A percentile compares a stretch with the other conserved stretches of the same genome.
phyloP scores from a whole-genome alignment of 768 basidiomycete species.

The Sarcodon aspratus region DNA sequence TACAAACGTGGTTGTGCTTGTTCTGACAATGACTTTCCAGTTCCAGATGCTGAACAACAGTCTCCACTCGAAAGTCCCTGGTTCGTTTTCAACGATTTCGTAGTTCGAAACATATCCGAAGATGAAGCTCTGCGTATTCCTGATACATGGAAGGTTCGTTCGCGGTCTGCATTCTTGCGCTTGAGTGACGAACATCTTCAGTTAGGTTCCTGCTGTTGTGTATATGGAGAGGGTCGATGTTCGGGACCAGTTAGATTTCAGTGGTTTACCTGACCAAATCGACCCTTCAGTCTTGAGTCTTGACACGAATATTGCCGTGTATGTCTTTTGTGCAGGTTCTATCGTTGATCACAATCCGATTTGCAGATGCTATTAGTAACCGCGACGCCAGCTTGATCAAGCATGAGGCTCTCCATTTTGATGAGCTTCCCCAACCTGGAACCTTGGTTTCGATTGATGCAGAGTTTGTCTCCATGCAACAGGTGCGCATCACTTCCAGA shows the following conservation, averaged over 20 bases:
- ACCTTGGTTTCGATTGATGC: slow-evolving; percentile 93
- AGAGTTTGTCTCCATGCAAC: slow-evolving; percentile 96
- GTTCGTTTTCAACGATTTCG: slow-evolving; percentile 97
- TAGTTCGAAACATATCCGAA: slow-evolving; percentile 75
- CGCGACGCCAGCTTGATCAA: slow-evolving; percentile 64
- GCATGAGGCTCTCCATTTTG: slow-evolving; percentile 58
- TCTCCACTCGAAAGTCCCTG: slow-evolving; percentile 44
- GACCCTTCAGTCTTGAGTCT: slow-evolving; percentile 69
- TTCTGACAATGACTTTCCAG: slow-evolving; percentile 21
- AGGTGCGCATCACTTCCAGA: slow-evolving; percentile 30
- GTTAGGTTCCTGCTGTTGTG: slow-evolving; percentile 77
- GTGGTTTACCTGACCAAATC: slow-evolving; percentile 47
- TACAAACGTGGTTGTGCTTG: neutral
- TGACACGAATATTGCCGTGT: slow-evolving; percentile 87
- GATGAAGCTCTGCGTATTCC: slow-evolving; percentile 83
- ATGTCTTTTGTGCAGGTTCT: slow-evolving; percentile 13
- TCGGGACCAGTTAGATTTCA: slow-evolving; percentile 46
- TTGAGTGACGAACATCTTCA: too few relatives aligned
- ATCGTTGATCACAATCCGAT: neutral
- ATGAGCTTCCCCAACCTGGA: slow-evolving; percentile 78
- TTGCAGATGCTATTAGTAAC: slow-evolving; percentile 35
- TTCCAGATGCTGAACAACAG: slow-evolving; percentile 51
- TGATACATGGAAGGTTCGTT: slow-evolving; percentile 83
- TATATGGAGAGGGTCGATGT: slow-evolving; percentile 74
- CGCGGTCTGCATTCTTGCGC: neutral